Percentiles rank a stretch among this genome's conserved stretches.
Evolutionary conservation across 495 filamentous ascomycete species (phyloP).

Genomic region (Aspergillus nanangensis): DNA sequence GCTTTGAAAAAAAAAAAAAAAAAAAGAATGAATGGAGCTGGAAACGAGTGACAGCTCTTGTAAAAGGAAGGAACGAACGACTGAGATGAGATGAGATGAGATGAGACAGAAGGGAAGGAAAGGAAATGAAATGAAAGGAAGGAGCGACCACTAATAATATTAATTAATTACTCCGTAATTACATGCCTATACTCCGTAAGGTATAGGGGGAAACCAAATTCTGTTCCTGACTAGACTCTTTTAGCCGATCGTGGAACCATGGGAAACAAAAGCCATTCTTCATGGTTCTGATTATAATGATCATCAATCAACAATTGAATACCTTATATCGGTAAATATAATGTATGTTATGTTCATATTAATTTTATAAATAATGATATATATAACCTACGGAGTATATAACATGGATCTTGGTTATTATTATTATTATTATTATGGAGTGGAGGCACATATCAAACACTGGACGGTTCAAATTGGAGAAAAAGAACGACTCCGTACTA

Average conservation of each 20-base stretch:
- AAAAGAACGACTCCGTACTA: background rate
- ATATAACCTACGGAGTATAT: no score
- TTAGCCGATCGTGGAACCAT: background rate
- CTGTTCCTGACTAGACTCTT: background rate
- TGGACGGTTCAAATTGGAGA: background rate
- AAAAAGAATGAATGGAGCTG: constrained; percentile 37
- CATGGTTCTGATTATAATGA: no score
- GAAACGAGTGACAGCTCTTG: constrained; percentile 39
- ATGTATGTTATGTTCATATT: no score
- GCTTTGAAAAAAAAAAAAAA: background rate
- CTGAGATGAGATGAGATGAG: constrained; percentile 8
- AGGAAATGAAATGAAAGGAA: constrained; percentile 9
- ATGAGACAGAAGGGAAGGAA: constrained; percentile 11
- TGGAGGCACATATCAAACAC: background rate
- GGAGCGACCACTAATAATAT: constrained; percentile 5
- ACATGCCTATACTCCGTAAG: background rate
- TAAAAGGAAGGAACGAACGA: constrained; percentile 12
- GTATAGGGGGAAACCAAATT: background rate
- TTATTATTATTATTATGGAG: no score
- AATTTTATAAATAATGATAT: no score
- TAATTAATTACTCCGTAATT: no score
- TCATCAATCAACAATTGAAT: no score
- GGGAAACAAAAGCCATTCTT: no score
- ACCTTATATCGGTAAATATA: no score
- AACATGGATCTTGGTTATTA: no score